Evolutionary conservation across 176 grass and related monocot genomes (phyloP).

Genomic region (Calamus simplicifolius): DNA sequence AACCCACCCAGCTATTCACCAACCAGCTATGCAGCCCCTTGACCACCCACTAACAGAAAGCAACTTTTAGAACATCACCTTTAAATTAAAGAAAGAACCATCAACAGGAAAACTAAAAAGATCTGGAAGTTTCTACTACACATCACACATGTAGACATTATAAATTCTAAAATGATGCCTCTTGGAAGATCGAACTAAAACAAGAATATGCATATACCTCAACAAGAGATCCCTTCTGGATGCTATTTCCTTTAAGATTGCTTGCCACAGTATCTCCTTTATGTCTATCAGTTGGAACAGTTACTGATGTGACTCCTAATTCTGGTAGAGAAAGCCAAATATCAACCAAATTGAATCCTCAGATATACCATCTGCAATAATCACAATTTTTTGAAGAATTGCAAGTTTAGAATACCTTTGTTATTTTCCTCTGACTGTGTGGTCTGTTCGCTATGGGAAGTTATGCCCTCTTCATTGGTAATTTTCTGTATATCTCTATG

Average conservation of each 20-base stretch:
- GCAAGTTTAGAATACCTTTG: neutral
- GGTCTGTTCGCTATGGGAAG: slow-evolving; percentile 27
- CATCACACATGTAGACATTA: no score
- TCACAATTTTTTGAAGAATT: neutral
- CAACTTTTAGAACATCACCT: no score
- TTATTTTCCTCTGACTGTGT: neutral
- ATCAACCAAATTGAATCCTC: no score
- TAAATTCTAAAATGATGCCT: no score
- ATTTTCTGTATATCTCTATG: slow-evolving; percentile 17
- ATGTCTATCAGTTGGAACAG: slow-evolving; percentile 24
- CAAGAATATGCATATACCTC: slow-evolving; percentile 38
- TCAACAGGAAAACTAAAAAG: no score
- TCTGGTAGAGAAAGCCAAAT: neutral
- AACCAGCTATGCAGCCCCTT: no score
- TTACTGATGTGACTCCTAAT: slow-evolving; percentile 25
- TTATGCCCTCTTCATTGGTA: slow-evolving; percentile 9
- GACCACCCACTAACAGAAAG: no score
- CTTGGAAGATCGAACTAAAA: no score
- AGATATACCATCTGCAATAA: no score
- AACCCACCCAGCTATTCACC: no score
- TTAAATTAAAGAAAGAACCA: no score
- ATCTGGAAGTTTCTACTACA: no score
- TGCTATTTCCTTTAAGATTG: slow-evolving; percentile 46
- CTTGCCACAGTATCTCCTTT: slow-evolving; percentile 20
- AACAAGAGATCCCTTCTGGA: slow-evolving; percentile 67